These are phyloP conservation scores for Sisymbrium altissimum DNA, from an alignment of 345 rosid species.

Conservation along the genomic window DNA sequence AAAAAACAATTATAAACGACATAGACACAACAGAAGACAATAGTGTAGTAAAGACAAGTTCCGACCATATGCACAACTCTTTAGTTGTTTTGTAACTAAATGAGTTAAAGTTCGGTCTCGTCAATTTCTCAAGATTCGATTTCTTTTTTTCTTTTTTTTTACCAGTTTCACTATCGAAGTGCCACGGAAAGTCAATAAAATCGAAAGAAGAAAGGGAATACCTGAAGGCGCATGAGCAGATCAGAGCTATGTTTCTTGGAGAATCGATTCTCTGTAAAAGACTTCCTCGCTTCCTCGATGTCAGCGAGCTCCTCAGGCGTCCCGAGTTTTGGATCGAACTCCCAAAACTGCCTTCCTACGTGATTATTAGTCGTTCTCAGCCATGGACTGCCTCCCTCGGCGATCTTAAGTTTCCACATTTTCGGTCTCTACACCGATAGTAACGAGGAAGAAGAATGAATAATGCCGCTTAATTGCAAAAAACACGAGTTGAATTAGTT, in stretches of 20 bases:
- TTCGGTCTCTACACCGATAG: not conserved
- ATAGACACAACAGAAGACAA: not conserved
- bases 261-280: constrained; percentile 57
- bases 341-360: constrained; percentile 85
- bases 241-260: constrained; percentile 74
- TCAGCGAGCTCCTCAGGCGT: constrained; percentile 60
- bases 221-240: constrained; percentile 91
- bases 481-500: not conserved
- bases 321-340: constrained; percentile 67
- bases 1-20: not conserved
- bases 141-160: not conserved
- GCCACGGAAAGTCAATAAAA: not conserved
- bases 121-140: not conserved
- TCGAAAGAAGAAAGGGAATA: not conserved
- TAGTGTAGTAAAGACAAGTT: not conserved
- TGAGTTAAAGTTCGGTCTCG: not conserved
- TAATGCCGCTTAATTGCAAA: not conserved
- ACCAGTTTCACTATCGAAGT: not conserved
- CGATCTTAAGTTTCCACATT: constrained; percentile 93
- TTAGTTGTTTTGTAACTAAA: not conserved
- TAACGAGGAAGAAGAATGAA: not conserved
- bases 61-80: not conserved
- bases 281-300: constrained; percentile 56
- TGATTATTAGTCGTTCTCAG: constrained; percentile 63
- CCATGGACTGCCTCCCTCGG: constrained; percentile 81